Evolutionary conservation across 495 filamentous ascomycete genomes (phyloP), one percentile per base, ranked within the genome.

Genomic region (Trichoderma erinaceum): DNA sequence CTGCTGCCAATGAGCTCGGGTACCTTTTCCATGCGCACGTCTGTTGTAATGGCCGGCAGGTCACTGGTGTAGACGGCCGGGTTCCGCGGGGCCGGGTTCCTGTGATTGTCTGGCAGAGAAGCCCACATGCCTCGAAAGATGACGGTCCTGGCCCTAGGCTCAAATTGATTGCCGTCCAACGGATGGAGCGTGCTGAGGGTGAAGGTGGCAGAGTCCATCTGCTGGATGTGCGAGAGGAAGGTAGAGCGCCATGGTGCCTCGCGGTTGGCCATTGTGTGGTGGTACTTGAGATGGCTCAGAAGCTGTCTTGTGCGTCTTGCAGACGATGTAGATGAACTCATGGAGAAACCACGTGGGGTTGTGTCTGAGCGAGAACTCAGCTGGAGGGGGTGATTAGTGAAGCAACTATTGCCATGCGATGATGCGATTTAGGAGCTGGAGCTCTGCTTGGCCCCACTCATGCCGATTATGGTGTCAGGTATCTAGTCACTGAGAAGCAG

Each of bases 91-190:
- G 77, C 85, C 71, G 65, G 85, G 72, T 90, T 89, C 70, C 90
- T 85, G 7, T 86, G 83, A 75, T 92, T 90, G 67, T 82, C 80
- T 1, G 88, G 88, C 0, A 93, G 81, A 68, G 82, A 80, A 8
- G 85, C 87, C 81, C 89, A 96, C 77, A 97, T 86, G 73, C 95
- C 93, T 69, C 95, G 90, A 80, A 85, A 93, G 72, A 96, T 74
- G 72, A 83, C 85, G 29, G 77, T 83, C 21, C 84, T 78, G 6
- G 78, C 79, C 8, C 83, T 78, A 0, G 84, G 84, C 21, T 75
- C 65, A 56, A 71, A 68, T 11, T 7, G 76, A 77, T 15, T 81
- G 76, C 0, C 82, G 81, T 66, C 41, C 41, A 67, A 80, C 70
- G 68, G 83, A 74, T 83, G 82, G 18, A 94, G 74, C 5, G 90